Base-by-base conservation (phyloP, 1,139 yeast genomes). In the Magnusiomyces tetraspermus region DNA sequence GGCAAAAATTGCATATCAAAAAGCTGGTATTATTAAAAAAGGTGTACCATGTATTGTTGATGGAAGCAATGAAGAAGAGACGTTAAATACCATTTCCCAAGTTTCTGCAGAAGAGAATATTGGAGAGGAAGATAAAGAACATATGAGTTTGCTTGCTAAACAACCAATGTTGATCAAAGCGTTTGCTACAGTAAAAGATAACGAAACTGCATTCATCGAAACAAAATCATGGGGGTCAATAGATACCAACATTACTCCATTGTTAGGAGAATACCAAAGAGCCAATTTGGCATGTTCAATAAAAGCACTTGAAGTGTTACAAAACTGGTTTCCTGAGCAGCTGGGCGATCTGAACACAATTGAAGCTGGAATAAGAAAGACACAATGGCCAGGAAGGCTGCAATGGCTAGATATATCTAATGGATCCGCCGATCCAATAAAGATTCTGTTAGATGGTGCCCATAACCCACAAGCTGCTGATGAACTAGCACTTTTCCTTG, bases 391-490 rank as follows among this genome's bases (percentile, higher is more conserved):
- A 0, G 76, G 76, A 1, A 57, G 76, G 11, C 58, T 72, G 47
- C 73, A 72, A 53, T 61, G 62, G 63, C 36, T 49, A 13, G 50
- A 45, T n/a, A 8, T 30, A 3, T n/a, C 48, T 17, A 28, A 79
- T 80, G 63, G 36, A 80, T 88, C 87, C 15, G 4, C 17, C 6
- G 17, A 22, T 13, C 37, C 40, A 82, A 85, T 1, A 68, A 90
- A 55, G 64, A 69, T 83, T 0, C 67, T 88, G 6, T 60, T 89
- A 1, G 98, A 92, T 67, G 98, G 98, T 1, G 97, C 97, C 0
- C 98, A 92, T 65, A 92, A 92, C 63, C 81, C 80, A 21, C 81
- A 83, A 58, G 95, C 97, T 0, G 95, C 96, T 0, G 67, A 71
- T 26, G 88, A 84, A 61, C 71, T 92, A 40, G 77, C 75, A 0